Evolutionary conservation across 2,329 filamentous ascomycete species (phyloP).

Genomic region (Capronia americana): DNA sequence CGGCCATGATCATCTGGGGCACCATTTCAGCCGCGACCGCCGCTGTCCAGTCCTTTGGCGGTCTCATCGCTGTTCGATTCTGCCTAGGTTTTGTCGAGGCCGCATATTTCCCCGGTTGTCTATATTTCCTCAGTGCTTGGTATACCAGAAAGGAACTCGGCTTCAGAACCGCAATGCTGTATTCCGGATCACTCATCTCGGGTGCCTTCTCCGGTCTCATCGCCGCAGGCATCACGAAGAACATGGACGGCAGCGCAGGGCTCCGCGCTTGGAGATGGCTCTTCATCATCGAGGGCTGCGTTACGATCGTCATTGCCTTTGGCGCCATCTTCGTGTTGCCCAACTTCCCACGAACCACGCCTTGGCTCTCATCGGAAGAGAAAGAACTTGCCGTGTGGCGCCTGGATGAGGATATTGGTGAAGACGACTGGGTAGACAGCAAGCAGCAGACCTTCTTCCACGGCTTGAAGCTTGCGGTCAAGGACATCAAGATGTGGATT

Average conservation of each 20-base stretch:
- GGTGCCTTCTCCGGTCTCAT: conserved; percentile 74
- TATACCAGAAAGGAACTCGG: conserved; percentile 57
- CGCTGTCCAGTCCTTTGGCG: conserved; percentile 49
- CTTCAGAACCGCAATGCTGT: conserved; percentile 44
- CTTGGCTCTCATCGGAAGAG: conserved; percentile 66
- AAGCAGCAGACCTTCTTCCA: conserved; percentile 54
- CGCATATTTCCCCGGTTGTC: conserved; percentile 64
- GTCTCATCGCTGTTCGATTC: conserved; percentile 51
- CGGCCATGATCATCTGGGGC: conserved; percentile 47
- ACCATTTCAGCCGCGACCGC: conserved; percentile 46
- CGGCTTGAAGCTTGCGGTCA: conserved; percentile 60
- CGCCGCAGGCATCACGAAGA: conserved; percentile 68
- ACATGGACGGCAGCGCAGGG: conserved; percentile 60
- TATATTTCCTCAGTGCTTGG: conserved; percentile 50
- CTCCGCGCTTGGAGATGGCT: conserved; percentile 67
- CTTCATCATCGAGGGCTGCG: conserved; percentile 63
- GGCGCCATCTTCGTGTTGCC: conserved; percentile 62
- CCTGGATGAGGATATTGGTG: conserved; percentile 68
- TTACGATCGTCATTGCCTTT: conserved; percentile 52
- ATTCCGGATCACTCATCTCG: conserved; percentile 67
- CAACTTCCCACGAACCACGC: conserved; percentile 69
- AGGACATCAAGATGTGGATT: conserved; percentile 66
- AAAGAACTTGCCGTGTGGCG: conserved; percentile 65
- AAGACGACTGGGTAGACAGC: conserved; percentile 66
- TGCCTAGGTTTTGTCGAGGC: conserved; percentile 49